Base-by-base conservation (phyloP, 140 eudicot species). In the Bidens hawaiensis region DNA sequence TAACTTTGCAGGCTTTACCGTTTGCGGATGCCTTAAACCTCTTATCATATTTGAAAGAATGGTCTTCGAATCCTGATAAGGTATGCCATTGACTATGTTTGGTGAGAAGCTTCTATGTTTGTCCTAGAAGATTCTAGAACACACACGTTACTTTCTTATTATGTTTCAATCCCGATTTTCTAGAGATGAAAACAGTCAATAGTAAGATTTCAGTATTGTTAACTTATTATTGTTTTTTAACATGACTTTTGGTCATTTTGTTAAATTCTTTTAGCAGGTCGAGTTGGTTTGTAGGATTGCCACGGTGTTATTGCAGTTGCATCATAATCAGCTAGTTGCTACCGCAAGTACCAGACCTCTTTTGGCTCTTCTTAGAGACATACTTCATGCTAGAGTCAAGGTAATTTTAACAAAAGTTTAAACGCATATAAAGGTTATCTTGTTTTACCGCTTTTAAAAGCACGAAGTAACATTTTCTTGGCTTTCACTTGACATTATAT, bases 241-340 rank as follows among this genome's bases (percentile, higher is more conserved):
- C 57, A 3, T 22, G 11, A 50, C 4, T 55, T 27, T 10, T 55
- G 40, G 21, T 21, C 34, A 19, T 3, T 13, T 21, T 6, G 5
- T 51, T n/a, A n/a, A 46, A 45, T 24, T 62, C 16, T 67, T 46
- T 26, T 17, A 76, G 76, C 85, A 91, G 99, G 88, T 85, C 74
- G 96, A 91, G 79, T 85, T 91, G 51, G 91, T 91, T 7, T 82
- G 96, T 76, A 82, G 96, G 73, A 81, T 87, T 38, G 82, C 82
- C 15, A 77, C 86, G 13, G 70, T 87, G 68, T 70, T 91, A 47
- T 34, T 91, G 74, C 96, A 88, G 69, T 53, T 89, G 73, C 93
- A 91, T 79, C 81, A 84, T 52, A 69, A 84, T 64, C 99, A 91
- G 80, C 75, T 91, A 34, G 70, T 85, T 55, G 81, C 91, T 33